A percentile compares a stretch with the other conserved stretches of the same genome.
Evolutionary conservation across 2,329 filamentous ascomycete species (phyloP).

Genomic region (Blastomyces emzantsi): DNA sequence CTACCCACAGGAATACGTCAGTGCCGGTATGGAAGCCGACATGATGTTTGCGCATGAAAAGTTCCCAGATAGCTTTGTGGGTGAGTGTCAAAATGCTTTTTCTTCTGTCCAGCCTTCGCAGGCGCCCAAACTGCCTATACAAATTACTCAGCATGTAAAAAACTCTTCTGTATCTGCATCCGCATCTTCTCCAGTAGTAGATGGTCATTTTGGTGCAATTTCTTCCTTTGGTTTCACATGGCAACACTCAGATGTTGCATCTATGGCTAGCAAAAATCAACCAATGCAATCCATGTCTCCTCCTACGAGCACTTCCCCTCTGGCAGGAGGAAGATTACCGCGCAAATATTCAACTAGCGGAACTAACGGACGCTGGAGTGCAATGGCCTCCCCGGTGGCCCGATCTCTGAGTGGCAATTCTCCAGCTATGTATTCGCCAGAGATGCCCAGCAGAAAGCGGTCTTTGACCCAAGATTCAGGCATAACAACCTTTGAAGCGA

Average conservation of each 20-base stretch:
- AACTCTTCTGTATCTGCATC: conserved; percentile 1
- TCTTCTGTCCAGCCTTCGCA: conserved; percentile 18
- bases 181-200: conserved; percentile 1
- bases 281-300: conserved; percentile 7
- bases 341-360: not conserved
- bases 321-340: not conserved
- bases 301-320: not conserved
- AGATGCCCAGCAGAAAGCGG: conserved; percentile 5
- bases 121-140: not conserved
- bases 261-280: conserved; percentile 3
- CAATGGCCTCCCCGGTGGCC: not conserved
- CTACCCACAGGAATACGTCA: conserved; percentile 46
- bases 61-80: conserved; percentile 38
- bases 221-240: conserved; percentile 1
- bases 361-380: not conserved
- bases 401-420: not conserved
- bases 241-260: conserved; percentile 6
- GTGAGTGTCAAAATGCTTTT: conserved; percentile 37
- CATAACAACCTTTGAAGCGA: conserved; percentile 14
- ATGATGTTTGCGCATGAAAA: conserved; percentile 36
- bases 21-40: conserved; percentile 37
- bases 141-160: not conserved
- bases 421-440: conserved; percentile 1
- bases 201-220: not conserved
- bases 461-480: conserved; percentile 4